Base-by-base conservation (phyloP, 495 filamentous ascomycete species). In the Lophium mytilinum region DNA sequence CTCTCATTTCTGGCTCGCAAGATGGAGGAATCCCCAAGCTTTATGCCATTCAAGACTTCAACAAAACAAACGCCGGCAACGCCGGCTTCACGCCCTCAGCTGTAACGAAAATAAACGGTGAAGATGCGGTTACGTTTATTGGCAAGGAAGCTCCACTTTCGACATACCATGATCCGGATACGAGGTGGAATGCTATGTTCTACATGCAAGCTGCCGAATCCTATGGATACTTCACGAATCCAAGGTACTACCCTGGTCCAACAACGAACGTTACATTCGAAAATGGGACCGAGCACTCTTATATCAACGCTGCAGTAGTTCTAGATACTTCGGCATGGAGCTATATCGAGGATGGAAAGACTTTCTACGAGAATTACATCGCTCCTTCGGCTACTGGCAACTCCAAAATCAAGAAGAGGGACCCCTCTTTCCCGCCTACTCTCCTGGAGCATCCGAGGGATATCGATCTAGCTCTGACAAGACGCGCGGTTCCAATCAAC, bases 101-200 rank as follows among this genome's bases (percentile, higher is more conserved):
- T 7, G 52, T 66, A 11, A 52, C 55, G 1, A 40, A 60, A 21
- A 66, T 66, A 12, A 35, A 57, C 12, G 63, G 58, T 9, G 47
- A 62, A 48, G 59, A 62, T 33, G 63, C 56, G 9, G 36, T 53
- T 14, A 52, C 62, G 42, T 59, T 66, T 33, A 35, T 66, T 15
- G 9, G 59, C 19, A 46, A 60, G 1, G 63, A 66, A 19, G 51
- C 42, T 43, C 9, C 21, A 15, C 8, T 43, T 40, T 59, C 53
- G 24, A 34, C 58, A 1, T 66, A 66, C 49, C 63, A 66, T 45
- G 63, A 66, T 33, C 58, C 63, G 21, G 63, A 66, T 37, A 60
- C 59, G 0, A 51, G 63, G 21, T 66, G 45, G 46, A 66, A 66
- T 41, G 42, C 58, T 49, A 59, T 66, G 59, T 62, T 66, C 46